Base-by-base conservation (phyloP, 1,284 basidiomycete genomes). In the Mrakiaceae sp. region DNA sequence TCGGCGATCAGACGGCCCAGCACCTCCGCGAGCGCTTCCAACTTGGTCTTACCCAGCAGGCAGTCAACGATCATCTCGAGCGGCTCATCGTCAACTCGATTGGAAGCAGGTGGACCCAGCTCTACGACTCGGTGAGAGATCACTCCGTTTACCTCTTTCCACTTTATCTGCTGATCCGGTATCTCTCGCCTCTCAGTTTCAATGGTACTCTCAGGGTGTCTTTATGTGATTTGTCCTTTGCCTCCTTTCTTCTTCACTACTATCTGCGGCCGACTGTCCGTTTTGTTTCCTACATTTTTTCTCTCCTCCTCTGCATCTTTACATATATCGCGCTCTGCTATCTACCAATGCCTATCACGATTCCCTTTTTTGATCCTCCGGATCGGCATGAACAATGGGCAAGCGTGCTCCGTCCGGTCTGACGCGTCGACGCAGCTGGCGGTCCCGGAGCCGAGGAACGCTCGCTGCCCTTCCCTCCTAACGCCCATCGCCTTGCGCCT, bases 11-110 rank as follows among this genome's bases (percentile, higher is more conserved):
- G 73, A 98, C 95, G 10, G 87, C 90, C 4, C 81, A 80, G 68
- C 86, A 87, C 73, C 81, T 99, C 62, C 84, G 92, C 62, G 95
- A 98, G 64, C 85, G 96, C 6, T 97, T 98, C 80, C 91, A 96
- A 70, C 87, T 96, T 43, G 86, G 86, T 8, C 79, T 98, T 58
- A 94, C 92, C 0, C 88, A 92, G 68, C 81, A 87, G 0, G 83
- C 94, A 54, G 87, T 94, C 55, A 90, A 87, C 66, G 90, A 94
- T 60, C 87, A 96, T 72, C 83, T 96, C 53, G 90, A 96, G 68
- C 80, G 86, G 54, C 79, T 98, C 58, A 88, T 98, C 68, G 86
- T 95, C 67, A 87, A 82, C 62, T 93, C 90, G 2, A 77, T 93
- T 50, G 90, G 89, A n/a, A 93, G 89, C 49, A 87, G 88, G 69